Conservation (phyloP, 805 yeast species). For the Dipodascopsis tothii region DNA sequence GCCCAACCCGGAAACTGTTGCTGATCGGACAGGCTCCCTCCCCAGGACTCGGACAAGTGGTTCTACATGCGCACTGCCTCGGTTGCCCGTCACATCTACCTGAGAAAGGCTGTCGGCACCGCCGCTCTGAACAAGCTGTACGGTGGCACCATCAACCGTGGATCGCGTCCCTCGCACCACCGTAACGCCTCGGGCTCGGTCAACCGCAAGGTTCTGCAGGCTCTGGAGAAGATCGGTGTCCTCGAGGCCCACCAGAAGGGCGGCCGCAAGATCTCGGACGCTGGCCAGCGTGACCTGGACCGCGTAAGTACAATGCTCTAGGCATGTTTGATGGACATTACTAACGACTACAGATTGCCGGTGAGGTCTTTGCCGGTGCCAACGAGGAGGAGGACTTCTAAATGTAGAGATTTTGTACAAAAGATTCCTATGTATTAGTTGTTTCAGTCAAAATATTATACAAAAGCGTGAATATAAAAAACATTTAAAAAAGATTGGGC, state of each 20-base stretch:
- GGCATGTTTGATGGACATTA: not conserved
- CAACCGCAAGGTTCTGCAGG: slow-evolving; percentile 97
- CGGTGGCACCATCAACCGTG: slow-evolving; percentile 99
- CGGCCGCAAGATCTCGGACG: slow-evolving; percentile 98
- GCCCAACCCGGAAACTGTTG: too few species aligned
- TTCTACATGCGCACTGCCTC: slow-evolving; percentile 98
- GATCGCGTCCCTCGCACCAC: slow-evolving; percentile 97
- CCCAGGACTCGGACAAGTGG: slow-evolving; percentile 99
- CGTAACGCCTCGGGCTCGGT: slow-evolving; percentile 98
- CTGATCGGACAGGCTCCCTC: slow-evolving; percentile 80
- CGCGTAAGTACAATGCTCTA: slow-evolving; percentile 49
- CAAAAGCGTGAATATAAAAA: not conserved
- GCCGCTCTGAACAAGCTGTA: slow-evolving; percentile 97
- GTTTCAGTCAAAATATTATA: not conserved
- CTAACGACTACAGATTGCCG: slow-evolving; percentile 12
- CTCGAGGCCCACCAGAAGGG: slow-evolving; percentile 94
- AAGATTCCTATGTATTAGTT: not conserved
- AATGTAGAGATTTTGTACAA: slow-evolving; percentile 4
- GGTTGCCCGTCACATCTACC: slow-evolving; percentile 99
- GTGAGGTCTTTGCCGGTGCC: slow-evolving; percentile 21
- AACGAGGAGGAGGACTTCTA: slow-evolving; percentile 20
- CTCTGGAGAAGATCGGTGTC: slow-evolving; percentile 96
- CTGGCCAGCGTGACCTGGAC: slow-evolving; percentile 99
- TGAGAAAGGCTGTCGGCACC: slow-evolving; percentile 98
- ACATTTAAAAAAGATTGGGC: too few species aligned